These are phyloP conservation scores for Chlorella sp. DNA, from an alignment of 139 green algal genomes.

Conservation along the genomic window DNA sequence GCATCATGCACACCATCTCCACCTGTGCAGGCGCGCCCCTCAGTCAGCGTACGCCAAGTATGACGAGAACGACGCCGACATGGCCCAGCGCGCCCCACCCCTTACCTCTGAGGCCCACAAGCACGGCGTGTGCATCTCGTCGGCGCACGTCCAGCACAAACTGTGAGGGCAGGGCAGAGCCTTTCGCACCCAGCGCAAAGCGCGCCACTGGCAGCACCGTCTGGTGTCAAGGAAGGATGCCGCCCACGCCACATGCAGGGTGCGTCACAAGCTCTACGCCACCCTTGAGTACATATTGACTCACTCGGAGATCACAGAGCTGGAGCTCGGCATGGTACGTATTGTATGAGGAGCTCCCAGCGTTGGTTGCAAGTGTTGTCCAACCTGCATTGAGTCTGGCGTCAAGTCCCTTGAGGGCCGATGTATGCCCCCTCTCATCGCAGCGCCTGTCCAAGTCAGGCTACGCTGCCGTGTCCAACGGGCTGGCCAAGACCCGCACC, in stretches of 20 bases:
- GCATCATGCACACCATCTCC: too few species aligned
- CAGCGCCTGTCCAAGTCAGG: conserved; percentile 28
- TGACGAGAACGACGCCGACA: not conserved
- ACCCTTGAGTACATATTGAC: conserved; percentile 12
- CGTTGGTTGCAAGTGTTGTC: not conserved
- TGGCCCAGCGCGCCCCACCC: not conserved
- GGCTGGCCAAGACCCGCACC: conserved; percentile 8
- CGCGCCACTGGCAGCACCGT: not conserved
- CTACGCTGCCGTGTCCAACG: conserved; percentile 12
- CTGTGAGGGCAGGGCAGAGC: not conserved
- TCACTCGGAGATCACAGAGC: conserved; percentile 6
- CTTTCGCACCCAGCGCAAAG: not conserved
- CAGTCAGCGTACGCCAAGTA: not conserved
- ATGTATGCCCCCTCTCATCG: not conserved
- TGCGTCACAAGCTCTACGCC: conserved; percentile 16
- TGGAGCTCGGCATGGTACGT: conserved; percentile 27
- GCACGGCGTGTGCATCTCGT: not conserved
- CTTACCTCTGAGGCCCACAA: not conserved
- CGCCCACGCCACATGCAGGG: conserved; percentile 6
- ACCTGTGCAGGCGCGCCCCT: not conserved
- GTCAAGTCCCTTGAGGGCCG: not conserved
- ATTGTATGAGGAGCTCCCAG: not conserved
- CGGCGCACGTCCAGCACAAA: conserved; percentile 1
- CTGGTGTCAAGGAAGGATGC: not conserved
- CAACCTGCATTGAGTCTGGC: not conserved